phyloP scores from a whole-genome alignment of 78 protist species.

The Bigelowiella natans region DNA sequence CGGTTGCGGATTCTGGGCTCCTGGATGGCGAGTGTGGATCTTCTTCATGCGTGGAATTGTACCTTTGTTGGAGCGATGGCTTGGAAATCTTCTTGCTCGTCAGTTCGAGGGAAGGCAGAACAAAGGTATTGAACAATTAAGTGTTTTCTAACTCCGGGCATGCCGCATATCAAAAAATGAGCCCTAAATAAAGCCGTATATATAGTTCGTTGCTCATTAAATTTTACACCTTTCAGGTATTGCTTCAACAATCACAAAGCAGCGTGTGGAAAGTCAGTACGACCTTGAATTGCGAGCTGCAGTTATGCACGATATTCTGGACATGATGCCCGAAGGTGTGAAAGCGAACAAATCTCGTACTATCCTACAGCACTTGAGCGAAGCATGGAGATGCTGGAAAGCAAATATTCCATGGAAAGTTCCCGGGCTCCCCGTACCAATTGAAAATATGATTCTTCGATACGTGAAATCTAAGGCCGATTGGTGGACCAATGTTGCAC shows the following conservation, averaged over 20 bases:
- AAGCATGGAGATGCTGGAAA: slow-evolving; percentile 99
- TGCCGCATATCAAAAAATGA: background rate
- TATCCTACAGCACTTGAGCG: slow-evolving; percentile 89
- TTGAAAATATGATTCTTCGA: slow-evolving; percentile 93
- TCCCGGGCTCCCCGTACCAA: slow-evolving; percentile 94
- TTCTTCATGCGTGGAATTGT: slow-evolving; percentile 98
- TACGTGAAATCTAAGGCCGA: slow-evolving; percentile 98
- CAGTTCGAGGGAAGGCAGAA: slow-evolving; percentile 95
- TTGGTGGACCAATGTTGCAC: slow-evolving; percentile 98
- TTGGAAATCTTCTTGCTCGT: slow-evolving; percentile 97
- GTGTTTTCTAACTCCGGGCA: background rate
- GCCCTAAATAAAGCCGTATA: too few relatives aligned
- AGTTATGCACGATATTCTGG: slow-evolving; percentile 94
- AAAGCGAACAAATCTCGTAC: slow-evolving; percentile 77
- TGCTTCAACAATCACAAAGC: slow-evolving; percentile 96
- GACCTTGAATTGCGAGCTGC: slow-evolving; percentile 96
- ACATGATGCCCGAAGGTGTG: slow-evolving; percentile 99
- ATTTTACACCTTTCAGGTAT: too few relatives aligned
- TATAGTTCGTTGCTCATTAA: too few relatives aligned
- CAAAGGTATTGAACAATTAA: slow-evolving; percentile 68
- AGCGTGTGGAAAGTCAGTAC: slow-evolving; percentile 94
- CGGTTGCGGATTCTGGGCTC: slow-evolving; percentile 99
- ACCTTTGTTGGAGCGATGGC: slow-evolving; percentile 98
- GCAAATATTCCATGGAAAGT: slow-evolving; percentile 99
- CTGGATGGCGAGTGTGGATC: slow-evolving; percentile 99